Base-by-base conservation (phyloP, 2,329 filamentous ascomycete genomes). In the Botrytis paeoniae region DNA sequence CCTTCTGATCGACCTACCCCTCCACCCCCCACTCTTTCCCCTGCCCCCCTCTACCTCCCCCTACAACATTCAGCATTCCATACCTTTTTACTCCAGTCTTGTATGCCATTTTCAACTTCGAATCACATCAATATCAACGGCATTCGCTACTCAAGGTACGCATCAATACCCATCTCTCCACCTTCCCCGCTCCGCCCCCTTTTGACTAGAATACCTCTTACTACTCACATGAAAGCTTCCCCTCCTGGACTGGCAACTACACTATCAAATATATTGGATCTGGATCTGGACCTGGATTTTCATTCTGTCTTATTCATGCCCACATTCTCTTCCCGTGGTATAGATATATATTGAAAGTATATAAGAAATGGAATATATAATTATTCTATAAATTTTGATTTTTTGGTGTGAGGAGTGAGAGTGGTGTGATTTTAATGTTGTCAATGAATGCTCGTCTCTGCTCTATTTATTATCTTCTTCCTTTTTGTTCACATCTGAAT, bases 201-300 rank as follows among this genome's bases (percentile, higher is more conserved):
- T 25, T n/a, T 41, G 22, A 57, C 72, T 54, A 59, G 12, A 25
- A 62, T 37, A 48, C 22, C 59, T 78, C 77, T 80, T 62, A 79
- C 78, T 79, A 80, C 78, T 80, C 73, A 80, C 73, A 48, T 74
- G 60, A 79, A 79, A 80, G 78, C 78, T 76, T 62, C 18, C 22
- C 22, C 25, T 54, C 43, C 41, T 71, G 60, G 59, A 65, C 65
- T 29, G 4, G 41, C 29, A 45, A 32, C 41, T 39, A 22, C 37
- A 22, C 48, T 10, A 29, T 35, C 16, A 54, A 54, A 29, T 4
- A 45, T 29, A 29, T 41, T 25, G 37, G 45, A 64, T n/a, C 29
- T 57, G 41, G n/a, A 39, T 8, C 37, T 45, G 51, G 72, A 73
- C 14, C 59, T 41, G 71, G 59, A 63, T 20, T 59, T 64, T 41